Evolutionary conservation across 352 stramenopile species (phyloP).

Genomic region (Phytophthora megakarya): DNA sequence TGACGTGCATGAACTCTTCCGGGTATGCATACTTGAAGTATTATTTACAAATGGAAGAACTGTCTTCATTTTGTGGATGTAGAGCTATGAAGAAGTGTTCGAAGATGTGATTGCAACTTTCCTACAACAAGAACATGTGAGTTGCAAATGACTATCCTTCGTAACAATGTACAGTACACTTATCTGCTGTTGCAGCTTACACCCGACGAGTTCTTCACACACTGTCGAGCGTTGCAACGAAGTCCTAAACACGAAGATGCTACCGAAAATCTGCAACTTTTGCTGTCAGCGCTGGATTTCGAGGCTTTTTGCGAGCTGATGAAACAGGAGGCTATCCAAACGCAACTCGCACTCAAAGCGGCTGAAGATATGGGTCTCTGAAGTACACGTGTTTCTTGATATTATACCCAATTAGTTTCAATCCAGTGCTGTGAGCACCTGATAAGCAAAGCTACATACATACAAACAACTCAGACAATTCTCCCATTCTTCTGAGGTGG

Average conservation of each 20-base stretch:
- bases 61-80: neutral
- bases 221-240: constrained; percentile 47
- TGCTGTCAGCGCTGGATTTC: constrained; percentile 65
- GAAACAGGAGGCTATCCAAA: constrained; percentile 48
- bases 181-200: constrained; percentile 39
- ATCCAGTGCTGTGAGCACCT: constrained; percentile 18
- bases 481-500: constrained; percentile 10
- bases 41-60: neutral
- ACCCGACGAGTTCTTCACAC: constrained; percentile 48
- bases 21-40: constrained; percentile 26
- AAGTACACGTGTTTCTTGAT: constrained; percentile 38
- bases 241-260: constrained; percentile 41
- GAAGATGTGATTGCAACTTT: constrained; percentile 48
- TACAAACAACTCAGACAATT: constrained; percentile 18
- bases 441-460: constrained; percentile 36
- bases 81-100: constrained; percentile 64
- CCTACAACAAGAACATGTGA: constrained; percentile 43
- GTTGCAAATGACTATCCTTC: too few species aligned
- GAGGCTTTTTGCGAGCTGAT: constrained; percentile 61
- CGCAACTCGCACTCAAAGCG: constrained; percentile 50
- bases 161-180: constrained; percentile 13
- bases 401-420: constrained; percentile 47
- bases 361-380: constrained; percentile 66
- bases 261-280: constrained; percentile 47
- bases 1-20: constrained; percentile 48